Percentiles rank a stretch among this genome's conserved stretches.
These are phyloP conservation scores for Ochetophila trinervis DNA, from an alignment of 306 rosid species.

Conservation along the genomic window DNA sequence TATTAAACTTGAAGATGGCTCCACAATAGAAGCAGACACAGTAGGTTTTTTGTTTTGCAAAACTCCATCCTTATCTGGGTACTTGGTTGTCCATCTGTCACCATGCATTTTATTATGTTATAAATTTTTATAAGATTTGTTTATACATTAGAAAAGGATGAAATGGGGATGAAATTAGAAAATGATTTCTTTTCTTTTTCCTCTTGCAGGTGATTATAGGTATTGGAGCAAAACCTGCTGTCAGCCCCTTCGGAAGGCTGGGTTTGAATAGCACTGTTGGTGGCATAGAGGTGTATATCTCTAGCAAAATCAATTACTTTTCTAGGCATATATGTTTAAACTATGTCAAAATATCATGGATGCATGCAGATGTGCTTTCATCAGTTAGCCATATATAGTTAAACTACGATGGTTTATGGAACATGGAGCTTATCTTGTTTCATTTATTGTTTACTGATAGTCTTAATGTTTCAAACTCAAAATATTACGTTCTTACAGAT, in stretches of 20 bases:
- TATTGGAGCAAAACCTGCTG: slow-evolving; percentile 88
- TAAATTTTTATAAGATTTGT: not conserved
- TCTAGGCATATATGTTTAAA: not conserved
- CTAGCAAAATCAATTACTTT: not conserved
- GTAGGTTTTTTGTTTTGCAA: slow-evolving; percentile 30
- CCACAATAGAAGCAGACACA: slow-evolving; percentile 77
- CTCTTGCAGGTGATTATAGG: slow-evolving; percentile 69
- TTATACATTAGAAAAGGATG: slow-evolving; percentile 5
- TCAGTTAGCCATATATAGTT: no score
- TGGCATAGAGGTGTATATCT: slow-evolving; percentile 62
- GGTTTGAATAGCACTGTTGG: slow-evolving; percentile 69
- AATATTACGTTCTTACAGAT: not conserved
- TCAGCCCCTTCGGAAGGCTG: slow-evolving; percentile 66
- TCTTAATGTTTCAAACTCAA: not conserved
- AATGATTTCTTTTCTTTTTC: slow-evolving; percentile 4
- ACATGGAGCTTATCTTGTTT: not conserved
- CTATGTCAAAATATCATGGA: no score
- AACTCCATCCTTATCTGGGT: slow-evolving; percentile 7
- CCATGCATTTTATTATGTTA: slow-evolving; percentile 2
- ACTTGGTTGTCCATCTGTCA: slow-evolving; percentile 7
- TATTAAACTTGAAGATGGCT: slow-evolving; percentile 81
- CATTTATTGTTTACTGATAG: not conserved
- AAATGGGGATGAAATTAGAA: slow-evolving; percentile 12
- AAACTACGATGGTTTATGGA: no score
- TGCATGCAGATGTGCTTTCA: no score